A percentile compares a stretch with the other conserved stretches of the same genome.
Conservation (phyloP, 164 flowering plant genomes). For the Sedum album region DNA sequence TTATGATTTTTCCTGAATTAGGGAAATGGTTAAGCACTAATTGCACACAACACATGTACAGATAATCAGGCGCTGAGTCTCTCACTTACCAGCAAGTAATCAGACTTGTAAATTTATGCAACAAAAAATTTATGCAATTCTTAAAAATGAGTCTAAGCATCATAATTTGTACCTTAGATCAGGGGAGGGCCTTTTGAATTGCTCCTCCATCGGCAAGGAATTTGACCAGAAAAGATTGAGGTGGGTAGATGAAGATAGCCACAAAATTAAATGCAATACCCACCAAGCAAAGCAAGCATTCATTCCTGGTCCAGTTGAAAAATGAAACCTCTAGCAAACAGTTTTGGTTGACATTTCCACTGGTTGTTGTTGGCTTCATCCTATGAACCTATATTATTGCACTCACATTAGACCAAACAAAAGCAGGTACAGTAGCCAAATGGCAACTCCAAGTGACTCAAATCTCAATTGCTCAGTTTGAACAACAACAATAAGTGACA, state of each 20-base stretch:
- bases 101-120: not conserved
- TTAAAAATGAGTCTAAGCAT: not conserved
- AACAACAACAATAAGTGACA: not conserved
- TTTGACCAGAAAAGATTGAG: not conserved
- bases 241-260: not conserved
- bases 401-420: not conserved
- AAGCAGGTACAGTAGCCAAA: constrained; percentile 3
- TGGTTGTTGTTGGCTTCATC: constrained; percentile 6
- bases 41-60: not conserved
- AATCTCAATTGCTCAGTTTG: not conserved
- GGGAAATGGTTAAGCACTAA: constrained; percentile 5
- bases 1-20: not conserved
- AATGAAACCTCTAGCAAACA: not conserved
- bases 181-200: not conserved
- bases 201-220: not conserved
- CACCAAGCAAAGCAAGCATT: constrained; percentile 7
- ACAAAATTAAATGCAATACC: constrained; percentile 5
- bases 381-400: not conserved
- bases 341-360: constrained; percentile 5
- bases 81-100: not conserved
- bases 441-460: constrained; percentile 3
- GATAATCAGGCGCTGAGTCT: not conserved
- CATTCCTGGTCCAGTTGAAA: constrained; percentile 4
- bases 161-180: too few relatives aligned
- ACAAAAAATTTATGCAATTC: too few relatives aligned